These are phyloP conservation scores for Aspergillus ellipticus DNA, from an alignment of 495 filamentous ascomycete species.

Conservation along the genomic window DNA sequence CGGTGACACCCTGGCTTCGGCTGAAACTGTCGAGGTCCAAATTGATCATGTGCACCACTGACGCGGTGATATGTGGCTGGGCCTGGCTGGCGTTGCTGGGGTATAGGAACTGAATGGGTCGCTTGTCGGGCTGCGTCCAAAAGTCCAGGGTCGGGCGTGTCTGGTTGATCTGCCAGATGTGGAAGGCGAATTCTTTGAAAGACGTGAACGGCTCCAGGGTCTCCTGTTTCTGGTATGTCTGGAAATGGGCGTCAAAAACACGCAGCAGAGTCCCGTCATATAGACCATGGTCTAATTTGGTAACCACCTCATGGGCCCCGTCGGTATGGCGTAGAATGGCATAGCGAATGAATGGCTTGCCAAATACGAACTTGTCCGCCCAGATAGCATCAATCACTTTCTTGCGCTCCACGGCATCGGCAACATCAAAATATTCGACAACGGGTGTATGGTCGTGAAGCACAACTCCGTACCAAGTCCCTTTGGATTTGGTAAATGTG, in stretches of 20 bases:
- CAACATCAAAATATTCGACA: conserved; percentile 6
- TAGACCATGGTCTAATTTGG: conserved; percentile 20
- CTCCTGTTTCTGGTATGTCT: not conserved
- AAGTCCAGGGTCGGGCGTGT: conserved; percentile 8
- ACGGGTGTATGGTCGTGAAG: conserved; percentile 5
- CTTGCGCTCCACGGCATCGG: conserved; percentile 6
- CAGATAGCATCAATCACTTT: conserved; percentile 11
- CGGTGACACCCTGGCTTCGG: conserved; percentile 6
- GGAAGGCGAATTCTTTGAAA: conserved; percentile 18
- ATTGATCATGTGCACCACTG: not conserved
- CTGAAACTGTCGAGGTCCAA: not conserved
- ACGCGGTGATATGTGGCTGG: not conserved
- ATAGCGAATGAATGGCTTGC: conserved; percentile 18
- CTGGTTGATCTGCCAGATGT: conserved; percentile 3
- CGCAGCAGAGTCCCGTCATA: conserved; percentile 24
- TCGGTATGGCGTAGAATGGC: conserved; percentile 11
- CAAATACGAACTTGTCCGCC: conserved; percentile 12
- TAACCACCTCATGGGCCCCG: conserved; percentile 10
- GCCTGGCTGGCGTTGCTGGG: not conserved
- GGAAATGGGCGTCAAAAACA: conserved; percentile 21
- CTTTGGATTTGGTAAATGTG: conserved; percentile 6
- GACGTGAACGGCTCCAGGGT: not conserved
- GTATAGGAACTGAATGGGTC: not conserved
- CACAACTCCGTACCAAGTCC: conserved; percentile 11
- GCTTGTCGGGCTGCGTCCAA: conserved; percentile 12